Evolutionary conservation across 768 basidiomycete species (phyloP).

Genomic region (Boletus coccyginus): DNA sequence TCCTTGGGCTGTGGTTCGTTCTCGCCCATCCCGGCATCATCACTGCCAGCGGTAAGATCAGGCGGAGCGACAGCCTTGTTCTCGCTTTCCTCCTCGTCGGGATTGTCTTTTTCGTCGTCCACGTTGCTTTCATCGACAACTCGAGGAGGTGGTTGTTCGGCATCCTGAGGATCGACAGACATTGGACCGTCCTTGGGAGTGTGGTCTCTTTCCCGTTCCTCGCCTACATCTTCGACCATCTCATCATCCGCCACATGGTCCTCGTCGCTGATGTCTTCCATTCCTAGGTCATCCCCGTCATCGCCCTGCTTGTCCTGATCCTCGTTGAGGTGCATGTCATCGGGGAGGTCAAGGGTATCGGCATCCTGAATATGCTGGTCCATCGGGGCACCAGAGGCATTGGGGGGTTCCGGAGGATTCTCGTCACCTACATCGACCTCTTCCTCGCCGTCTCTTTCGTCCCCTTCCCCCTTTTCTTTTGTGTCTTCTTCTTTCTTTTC

Average conservation of each 20-base stretch:
- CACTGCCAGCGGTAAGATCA: constrained; percentile 33
- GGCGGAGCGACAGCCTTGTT: constrained; percentile 33
- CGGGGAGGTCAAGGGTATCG: constrained; percentile 85
- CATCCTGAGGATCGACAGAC: constrained; percentile 24
- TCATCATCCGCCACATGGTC: constrained; percentile 23
- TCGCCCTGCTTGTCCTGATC: constrained; percentile 28
- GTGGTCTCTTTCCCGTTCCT: constrained; percentile 8
- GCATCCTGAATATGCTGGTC: constrained; percentile 78
- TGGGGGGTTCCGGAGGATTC: constrained; percentile 44
- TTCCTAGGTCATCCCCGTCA: constrained; percentile 21
- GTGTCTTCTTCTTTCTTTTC: constrained; percentile 33
- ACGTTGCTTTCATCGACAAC: constrained; percentile 16
- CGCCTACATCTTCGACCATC: constrained; percentile 25
- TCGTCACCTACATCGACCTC: constrained; percentile 10
- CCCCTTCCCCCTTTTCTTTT: constrained; percentile 26
- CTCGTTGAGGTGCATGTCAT: constrained; percentile 68
- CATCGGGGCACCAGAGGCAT: constrained; percentile 61
- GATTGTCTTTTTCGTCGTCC: constrained; percentile 27
- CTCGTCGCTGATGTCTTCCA: constrained; percentile 39
- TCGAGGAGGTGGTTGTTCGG: constrained; percentile 16
- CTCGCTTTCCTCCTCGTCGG: constrained; percentile 28
- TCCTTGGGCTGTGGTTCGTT: constrained; percentile 18
- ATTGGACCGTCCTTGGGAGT: constrained; percentile 19
- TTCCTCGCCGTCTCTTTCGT: constrained; percentile 29
- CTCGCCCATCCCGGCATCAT: constrained; percentile 17